These are phyloP conservation scores for Orbilia ellipsospora DNA, from an alignment of 2,329 filamentous ascomycete genomes.

Conservation along the genomic window DNA sequence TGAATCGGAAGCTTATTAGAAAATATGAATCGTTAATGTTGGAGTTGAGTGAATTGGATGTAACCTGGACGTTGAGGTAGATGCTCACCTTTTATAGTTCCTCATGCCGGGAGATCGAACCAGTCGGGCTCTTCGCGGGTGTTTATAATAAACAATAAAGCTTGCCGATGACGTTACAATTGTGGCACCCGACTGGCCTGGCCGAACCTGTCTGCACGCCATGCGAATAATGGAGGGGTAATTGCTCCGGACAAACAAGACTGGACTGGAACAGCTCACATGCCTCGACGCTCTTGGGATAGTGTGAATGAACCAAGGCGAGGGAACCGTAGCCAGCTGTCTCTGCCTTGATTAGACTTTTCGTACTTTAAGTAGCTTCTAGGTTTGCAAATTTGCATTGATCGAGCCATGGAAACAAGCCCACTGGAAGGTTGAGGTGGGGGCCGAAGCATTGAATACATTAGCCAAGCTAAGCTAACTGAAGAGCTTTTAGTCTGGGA, in stretches of 20 bases:
- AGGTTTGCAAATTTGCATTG: too few relatives aligned
- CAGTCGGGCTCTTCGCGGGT: neutral
- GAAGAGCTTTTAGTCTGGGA: too few relatives aligned
- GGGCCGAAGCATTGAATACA: too few relatives aligned
- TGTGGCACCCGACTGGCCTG: constrained; percentile 7
- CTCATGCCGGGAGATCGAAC: constrained; percentile 24
- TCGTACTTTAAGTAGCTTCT: neutral
- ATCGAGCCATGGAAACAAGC: too few relatives aligned
- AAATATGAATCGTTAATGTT: neutral
- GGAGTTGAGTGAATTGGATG: neutral
- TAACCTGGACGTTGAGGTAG: neutral
- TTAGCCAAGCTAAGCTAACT: too few relatives aligned
- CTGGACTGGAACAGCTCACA: neutral
- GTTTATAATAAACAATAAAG: neutral
- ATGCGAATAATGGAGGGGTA: constrained; percentile 4
- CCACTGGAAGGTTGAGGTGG: too few relatives aligned
- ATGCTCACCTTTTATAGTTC: constrained; percentile 37
- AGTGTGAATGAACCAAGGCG: neutral
- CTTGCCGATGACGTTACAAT: neutral
- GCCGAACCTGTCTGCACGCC: neutral
- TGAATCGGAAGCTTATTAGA: neutral
- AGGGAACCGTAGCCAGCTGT: neutral
- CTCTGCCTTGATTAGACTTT: neutral
- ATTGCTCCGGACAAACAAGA: neutral
- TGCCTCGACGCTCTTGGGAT: constrained; percentile 5